phyloP scores from a whole-genome alignment of 495 filamentous ascomycete genomes.

The Lepidopterella palustris region DNA sequence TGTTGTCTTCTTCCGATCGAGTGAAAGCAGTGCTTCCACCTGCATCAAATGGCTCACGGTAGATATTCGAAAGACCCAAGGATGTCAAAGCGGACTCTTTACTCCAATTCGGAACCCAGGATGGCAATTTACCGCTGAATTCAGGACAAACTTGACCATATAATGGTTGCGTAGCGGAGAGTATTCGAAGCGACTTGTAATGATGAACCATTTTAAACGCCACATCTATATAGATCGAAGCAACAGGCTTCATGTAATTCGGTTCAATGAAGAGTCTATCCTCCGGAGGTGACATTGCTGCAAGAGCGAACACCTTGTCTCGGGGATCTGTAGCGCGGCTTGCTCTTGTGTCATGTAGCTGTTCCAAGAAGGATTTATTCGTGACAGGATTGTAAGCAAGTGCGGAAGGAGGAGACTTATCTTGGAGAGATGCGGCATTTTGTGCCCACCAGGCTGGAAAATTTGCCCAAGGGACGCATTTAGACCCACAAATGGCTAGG shows the following conservation, averaged over 20 bases:
- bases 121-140: neutral
- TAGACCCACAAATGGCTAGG: neutral
- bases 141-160: neutral
- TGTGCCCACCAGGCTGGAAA: neutral
- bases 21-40: neutral
- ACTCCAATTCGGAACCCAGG: constrained; percentile 12
- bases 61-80: neutral
- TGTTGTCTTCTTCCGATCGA: neutral
- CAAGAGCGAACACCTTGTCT: neutral
- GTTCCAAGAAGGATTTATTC: neutral
- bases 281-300: neutral
- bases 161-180: neutral
- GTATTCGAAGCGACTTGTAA: neutral
- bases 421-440: neutral
- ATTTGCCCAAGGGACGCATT: neutral
- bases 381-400: neutral
- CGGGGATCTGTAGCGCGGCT: neutral
- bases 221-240: neutral
- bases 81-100: neutral
- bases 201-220: neutral
- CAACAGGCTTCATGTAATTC: neutral
- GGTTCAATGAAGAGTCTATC: neutral
- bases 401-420: neutral
- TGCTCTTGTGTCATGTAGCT: neutral
- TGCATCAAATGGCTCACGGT: neutral